Conservation (phyloP, 1,284 basidiomycete genomes). For the Fomitiporia mediterranea region DNA sequence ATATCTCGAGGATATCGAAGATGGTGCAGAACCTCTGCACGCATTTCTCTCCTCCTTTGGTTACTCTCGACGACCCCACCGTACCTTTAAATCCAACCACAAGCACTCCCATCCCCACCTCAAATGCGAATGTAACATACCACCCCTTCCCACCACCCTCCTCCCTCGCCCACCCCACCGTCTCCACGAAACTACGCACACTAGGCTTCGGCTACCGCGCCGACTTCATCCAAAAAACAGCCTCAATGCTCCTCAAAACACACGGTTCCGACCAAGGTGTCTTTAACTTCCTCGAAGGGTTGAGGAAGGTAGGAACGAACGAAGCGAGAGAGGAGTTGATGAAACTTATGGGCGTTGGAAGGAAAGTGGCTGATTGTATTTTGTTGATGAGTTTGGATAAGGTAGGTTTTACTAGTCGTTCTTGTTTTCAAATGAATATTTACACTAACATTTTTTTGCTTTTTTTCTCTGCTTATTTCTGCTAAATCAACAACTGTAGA, state of each 20-base stretch:
- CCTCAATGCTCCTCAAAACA: slow-evolving; percentile 68
- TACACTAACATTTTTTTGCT: neutral
- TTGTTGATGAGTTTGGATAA: slow-evolving; percentile 94
- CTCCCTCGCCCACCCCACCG: slow-evolving; percentile 55
- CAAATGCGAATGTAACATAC: slow-evolving; percentile 41
- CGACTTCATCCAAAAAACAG: slow-evolving; percentile 81
- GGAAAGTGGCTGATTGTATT: slow-evolving; percentile 95
- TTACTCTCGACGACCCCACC: slow-evolving; percentile 45
- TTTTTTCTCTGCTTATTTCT: neutral
- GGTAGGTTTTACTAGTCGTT: slow-evolving; percentile 37
- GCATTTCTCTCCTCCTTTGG: slow-evolving; percentile 64
- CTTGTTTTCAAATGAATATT: neutral
- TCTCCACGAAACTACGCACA: slow-evolving; percentile 63
- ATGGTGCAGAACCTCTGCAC: slow-evolving; percentile 78
- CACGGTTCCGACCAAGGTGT: slow-evolving; percentile 45
- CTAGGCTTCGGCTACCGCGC: slow-evolving; percentile 97
- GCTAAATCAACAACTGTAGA: slow-evolving; percentile 42
- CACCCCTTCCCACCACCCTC: slow-evolving; percentile 85
- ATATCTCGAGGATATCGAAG: slow-evolving; percentile 87
- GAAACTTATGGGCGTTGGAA: slow-evolving; percentile 85
- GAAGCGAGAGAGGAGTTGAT: slow-evolving; percentile 74
- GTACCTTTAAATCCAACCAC: slow-evolving; percentile 20
- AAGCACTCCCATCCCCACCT: neutral
- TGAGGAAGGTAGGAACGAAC: slow-evolving; percentile 50
- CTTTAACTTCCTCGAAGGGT: slow-evolving; percentile 54